A percentile compares a stretch with the other conserved stretches of the same genome.
Conservation (phyloP, 2,329 filamentous ascomycete species). For the Helicocarpus griseus region DNA sequence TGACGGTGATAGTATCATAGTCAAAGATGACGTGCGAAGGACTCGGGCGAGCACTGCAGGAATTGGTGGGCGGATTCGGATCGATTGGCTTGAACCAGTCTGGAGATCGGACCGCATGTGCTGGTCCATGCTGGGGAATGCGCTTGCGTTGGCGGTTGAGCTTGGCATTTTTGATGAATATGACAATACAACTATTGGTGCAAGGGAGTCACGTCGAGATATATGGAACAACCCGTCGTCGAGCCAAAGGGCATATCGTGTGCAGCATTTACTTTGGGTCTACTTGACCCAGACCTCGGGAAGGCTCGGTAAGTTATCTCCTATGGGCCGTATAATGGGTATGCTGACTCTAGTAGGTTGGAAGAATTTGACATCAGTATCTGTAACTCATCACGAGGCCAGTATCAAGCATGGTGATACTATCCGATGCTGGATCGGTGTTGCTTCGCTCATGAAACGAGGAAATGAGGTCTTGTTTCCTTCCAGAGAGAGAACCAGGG, state of each 20-base stretch:
- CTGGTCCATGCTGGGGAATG: constrained; percentile 50
- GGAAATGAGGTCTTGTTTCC: constrained; percentile 76
- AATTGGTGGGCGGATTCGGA: constrained; percentile 37
- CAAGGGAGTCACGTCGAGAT: constrained; percentile 14
- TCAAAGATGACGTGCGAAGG: constrained; percentile 38
- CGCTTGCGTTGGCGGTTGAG: constrained; percentile 44
- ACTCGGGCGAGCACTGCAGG: constrained; percentile 21
- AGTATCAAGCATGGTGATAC: constrained; percentile 15
- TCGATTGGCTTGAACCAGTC: constrained; percentile 46
- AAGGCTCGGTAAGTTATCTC: constrained; percentile 38
- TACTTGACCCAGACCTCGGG: constrained; percentile 44
- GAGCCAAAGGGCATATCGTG: constrained; percentile 25
- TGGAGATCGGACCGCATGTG: constrained; percentile 50
- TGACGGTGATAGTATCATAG: constrained; percentile 45
- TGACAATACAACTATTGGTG: constrained; percentile 32
- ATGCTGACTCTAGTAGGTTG: constrained; percentile 13
- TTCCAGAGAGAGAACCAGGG: constrained; percentile 68
- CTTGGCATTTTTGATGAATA: constrained; percentile 42
- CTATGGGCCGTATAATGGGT: constrained; percentile 28
- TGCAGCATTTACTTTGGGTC: constrained; percentile 34
- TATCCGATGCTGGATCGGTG: constrained; percentile 62
- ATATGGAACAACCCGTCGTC: constrained; percentile 22
- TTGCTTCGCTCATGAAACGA: constrained; percentile 75
- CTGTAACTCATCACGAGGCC: constrained; percentile 13
- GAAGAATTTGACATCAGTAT: constrained; percentile 16